A percentile compares a stretch with the other conserved stretches of the same genome.
Evolutionary conservation across 306 rosid genomes (phyloP).

Genomic region (Trichosanthes truncata): DNA sequence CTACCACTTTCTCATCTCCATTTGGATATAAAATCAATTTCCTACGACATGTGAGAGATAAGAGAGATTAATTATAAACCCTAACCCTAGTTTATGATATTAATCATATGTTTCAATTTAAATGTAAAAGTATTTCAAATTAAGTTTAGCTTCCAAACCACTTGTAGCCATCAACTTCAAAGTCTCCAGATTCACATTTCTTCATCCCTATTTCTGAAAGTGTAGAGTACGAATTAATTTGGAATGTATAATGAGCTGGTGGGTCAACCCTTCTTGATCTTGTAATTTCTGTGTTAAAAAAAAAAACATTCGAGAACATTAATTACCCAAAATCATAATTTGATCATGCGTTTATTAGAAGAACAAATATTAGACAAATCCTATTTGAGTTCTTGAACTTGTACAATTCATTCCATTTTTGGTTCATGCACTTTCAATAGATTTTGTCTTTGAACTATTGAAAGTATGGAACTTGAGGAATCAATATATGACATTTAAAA

Average conservation of each 20-base stretch:
- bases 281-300: not conserved
- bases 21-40: slow-evolving; percentile 14
- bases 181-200: slow-evolving; percentile 11
- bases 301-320: not conserved
- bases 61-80: not conserved
- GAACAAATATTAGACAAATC: too few relatives aligned
- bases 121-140: not conserved
- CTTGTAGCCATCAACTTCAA: slow-evolving; percentile 13
- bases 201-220: not conserved
- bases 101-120: not conserved
- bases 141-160: slow-evolving; percentile 1
- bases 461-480: too few relatives aligned
- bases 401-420: too few relatives aligned
- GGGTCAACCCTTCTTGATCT: not conserved
- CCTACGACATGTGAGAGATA: not conserved
- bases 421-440: too few relatives aligned
- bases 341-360: too few relatives aligned
- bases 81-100: not conserved
- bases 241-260: slow-evolving; percentile 9
- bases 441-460: too few relatives aligned
- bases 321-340: not conserved
- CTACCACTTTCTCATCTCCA: not conserved
- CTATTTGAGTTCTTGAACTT: too few relatives aligned
- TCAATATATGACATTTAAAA: too few relatives aligned
- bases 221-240: slow-evolving; percentile 11